phyloP scores from a whole-genome alignment of 1,284 basidiomycete species.

The Rhodotorula mucilaginosa region DNA sequence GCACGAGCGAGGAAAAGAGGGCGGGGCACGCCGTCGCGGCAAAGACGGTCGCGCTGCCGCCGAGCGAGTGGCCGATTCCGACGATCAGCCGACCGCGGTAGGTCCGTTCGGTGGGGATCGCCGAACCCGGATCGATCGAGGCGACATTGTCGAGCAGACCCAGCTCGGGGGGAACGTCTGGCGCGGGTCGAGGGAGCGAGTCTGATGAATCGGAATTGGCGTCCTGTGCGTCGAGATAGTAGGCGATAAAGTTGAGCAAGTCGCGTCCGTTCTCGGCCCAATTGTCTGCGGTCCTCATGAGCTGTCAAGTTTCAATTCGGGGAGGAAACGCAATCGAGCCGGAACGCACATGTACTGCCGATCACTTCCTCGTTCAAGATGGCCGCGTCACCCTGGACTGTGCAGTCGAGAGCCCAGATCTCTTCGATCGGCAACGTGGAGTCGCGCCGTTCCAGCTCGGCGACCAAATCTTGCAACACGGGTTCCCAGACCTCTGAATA shows the following conservation, averaged over 20 bases:
- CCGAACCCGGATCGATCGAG: conserved; percentile 2
- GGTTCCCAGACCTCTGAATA: conserved; percentile 64
- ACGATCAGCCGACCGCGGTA: conserved; percentile 53
- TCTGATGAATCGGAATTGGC: too few species aligned
- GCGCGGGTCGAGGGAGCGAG: not conserved
- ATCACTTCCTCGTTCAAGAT: conserved; percentile 62
- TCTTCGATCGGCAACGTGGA: conserved; percentile 58
- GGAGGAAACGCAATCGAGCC: not conserved
- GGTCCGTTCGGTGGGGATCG: conserved; percentile 45
- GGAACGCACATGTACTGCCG: conserved; percentile 58
- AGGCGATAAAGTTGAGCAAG: conserved; percentile 65
- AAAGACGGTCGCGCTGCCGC: conserved; percentile 56
- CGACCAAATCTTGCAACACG: conserved; percentile 55
- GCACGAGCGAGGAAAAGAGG: conserved; percentile 68
- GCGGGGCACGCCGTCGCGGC: conserved; percentile 57
- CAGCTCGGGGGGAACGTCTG: not conserved
- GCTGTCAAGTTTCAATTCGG: not conserved
- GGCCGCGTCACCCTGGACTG: conserved; percentile 72
- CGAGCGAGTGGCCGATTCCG: conserved; percentile 76
- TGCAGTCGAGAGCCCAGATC: conserved; percentile 73
- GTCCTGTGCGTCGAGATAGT: conserved; percentile 54
- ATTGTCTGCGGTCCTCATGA: conserved; percentile 54
- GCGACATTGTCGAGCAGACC: conserved; percentile 28
- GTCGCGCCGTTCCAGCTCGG: conserved; percentile 24
- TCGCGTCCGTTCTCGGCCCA: conserved; percentile 70